Evolutionary conservation across 768 basidiomycete species (phyloP), one percentile per base, ranked within the genome.

Genomic region (Suillus discolor): DNA sequence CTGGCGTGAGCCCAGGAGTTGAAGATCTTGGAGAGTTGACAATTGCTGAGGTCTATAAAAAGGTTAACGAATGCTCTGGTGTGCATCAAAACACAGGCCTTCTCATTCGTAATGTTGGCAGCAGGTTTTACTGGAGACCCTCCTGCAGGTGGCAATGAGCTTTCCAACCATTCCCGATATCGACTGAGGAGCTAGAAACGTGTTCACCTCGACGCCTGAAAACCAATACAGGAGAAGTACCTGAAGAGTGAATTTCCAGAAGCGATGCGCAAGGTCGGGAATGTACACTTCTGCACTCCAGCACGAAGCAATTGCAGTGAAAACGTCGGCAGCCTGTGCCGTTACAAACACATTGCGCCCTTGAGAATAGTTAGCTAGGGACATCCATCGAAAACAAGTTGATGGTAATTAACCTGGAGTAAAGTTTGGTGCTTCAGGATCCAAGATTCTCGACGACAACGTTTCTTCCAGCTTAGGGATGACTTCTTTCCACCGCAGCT

Each of bases 401-500:
- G 25, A 25, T 49, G 62, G 47, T 45, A 59, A 63, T 74, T 61
- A 57, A 87, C 89, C 83, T 74, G 79, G 79, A 31, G 77, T 73
- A 23, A 76, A 71, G 9, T 71, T 74, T 18, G 36, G 54, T 12
- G 41, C 20, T 57, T 68, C 62, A 15, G 81, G 74, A 54, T 84
- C 83, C 28, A 89, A 72, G 51, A 77, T 77, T 28, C 79, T 76
- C 23, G 72, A 71, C 20, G 77, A 73, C 16, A 99, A 78, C 2
- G 79, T 77, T 15, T 90, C 89, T 78, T 99, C 97, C 18, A 97
- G 78, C 60, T 81, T 83, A 0, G 84, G 79, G 0, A 96, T 87
- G 61, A 97, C 92, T 72, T 97, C 97, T 77, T 97, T 97, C 94
- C 96, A 97, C 53, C 97, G 86, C 66, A 99, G 81, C 72, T 99